Percentiles rank a stretch among this genome's conserved stretches.
Evolutionary conservation across 1,139 yeast genomes (phyloP).

Genomic region (Diutina ranongensis): DNA sequence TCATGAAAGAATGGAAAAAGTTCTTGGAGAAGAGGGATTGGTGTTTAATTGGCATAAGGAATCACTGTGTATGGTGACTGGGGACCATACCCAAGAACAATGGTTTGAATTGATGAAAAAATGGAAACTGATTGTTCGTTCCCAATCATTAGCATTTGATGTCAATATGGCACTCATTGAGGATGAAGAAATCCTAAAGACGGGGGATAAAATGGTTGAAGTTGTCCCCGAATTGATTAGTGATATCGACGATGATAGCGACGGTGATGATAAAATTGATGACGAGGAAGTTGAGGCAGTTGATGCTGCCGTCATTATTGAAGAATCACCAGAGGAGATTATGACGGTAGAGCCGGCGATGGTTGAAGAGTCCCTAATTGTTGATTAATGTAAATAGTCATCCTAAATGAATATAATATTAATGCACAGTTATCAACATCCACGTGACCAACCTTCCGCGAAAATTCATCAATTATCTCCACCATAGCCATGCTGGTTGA

Average conservation of each 20-base stretch:
- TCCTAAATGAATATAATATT: no score
- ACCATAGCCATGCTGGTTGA: conserved; percentile 8
- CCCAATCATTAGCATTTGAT: conserved; percentile 35
- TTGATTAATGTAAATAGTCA: no score
- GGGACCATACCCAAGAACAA: conserved; percentile 25
- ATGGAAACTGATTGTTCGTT: conserved; percentile 21
- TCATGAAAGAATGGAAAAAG: conserved; percentile 28
- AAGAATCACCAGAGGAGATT: no score
- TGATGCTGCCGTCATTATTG: no score
- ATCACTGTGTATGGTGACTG: conserved; percentile 28
- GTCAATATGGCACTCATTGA: conserved; percentile 35
- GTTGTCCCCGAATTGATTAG: background rate
- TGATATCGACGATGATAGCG: background rate
- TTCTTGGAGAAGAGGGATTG: conserved; percentile 17
- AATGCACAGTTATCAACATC: conserved; percentile 3
- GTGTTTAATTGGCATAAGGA: conserved; percentile 28
- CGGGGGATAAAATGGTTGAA: conserved; percentile 47
- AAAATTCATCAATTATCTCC: background rate
- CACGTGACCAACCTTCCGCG: background rate
- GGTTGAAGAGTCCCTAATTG: no score
- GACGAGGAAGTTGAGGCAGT: no score
- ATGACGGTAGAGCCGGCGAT: no score
- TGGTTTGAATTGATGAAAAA: conserved; percentile 21
- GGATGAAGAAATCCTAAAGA: conserved; percentile 34
- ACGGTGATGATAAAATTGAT: background rate